Evolutionary conservation across 805 yeast species (phyloP), one percentile per base, ranked within the genome.

Genomic region (Saccharomycopsis javanensis): DNA sequence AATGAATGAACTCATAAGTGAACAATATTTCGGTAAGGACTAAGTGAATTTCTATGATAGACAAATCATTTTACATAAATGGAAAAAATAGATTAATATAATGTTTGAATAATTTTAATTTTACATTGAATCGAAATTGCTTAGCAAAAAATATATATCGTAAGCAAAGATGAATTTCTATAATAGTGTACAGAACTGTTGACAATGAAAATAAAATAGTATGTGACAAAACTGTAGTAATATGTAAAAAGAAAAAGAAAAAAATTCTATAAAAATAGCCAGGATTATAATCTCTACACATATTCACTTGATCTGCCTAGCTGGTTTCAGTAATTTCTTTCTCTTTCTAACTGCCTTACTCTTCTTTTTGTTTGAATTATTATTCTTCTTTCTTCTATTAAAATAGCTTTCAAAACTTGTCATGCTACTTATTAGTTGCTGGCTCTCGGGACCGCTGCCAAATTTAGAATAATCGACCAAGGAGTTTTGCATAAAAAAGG

Each of bases 1-100:
- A 5, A 37, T 53, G n/a, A 56, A 60, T 27, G 54, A 55, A 20
- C 33, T 20, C 15, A 28, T 55, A 11, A 37, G 59, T 15, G 62
- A 60, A 28, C 59, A 57, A 18, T 57, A 55, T 51, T 60, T 60
- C 42, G 54, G 50, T n/a, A 53, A 51, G 33, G 50, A 46, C 8
- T 42, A 42, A 20, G 18, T 13, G 10, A 20, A 7, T 11, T 31
- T 31, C 11, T 31, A n/a, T n/a, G 11, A 4, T 4, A 31, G 35
- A 31, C 13, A 31, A 2, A 31, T 31, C 2, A 20, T 23, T 42
- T 5, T 11, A 42, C 10, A 42, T 42, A 20, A 11, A 20, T 42
- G 42, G 42, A 35, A 5, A 5, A 15, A 35, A 35, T n/a, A n/a
- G 20, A 23, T 20, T 20, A 42, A 42, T 23, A 42, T 20, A 10